A percentile compares a stretch with the other conserved stretches of the same genome.
These are phyloP conservation scores for Coemansia sp. DNA, from an alignment of 192 early-diverging fungal genomes.

Conservation along the genomic window DNA sequence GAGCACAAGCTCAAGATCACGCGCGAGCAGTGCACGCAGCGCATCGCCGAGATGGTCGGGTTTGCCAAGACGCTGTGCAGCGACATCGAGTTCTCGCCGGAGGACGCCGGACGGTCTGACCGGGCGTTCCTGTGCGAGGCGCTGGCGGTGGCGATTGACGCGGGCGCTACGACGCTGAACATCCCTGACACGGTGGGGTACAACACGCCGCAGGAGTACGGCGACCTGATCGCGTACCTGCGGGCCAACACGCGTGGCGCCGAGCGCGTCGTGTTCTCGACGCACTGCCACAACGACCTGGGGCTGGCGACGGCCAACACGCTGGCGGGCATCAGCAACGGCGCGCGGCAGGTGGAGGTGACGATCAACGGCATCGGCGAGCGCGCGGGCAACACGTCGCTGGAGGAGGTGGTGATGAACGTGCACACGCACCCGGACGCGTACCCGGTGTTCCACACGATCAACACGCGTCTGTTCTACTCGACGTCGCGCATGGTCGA, in stretches of 20 bases:
- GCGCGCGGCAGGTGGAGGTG: conserved; percentile 94
- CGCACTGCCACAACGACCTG: conserved; percentile 98
- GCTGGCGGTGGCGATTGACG: conserved; percentile 75
- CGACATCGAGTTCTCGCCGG: conserved; percentile 94
- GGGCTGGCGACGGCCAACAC: conserved; percentile 97
- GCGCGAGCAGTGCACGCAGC: conserved; percentile 80
- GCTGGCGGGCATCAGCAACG: conserved; percentile 83
- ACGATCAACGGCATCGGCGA: conserved; percentile 99
- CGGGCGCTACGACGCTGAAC: conserved; percentile 93
- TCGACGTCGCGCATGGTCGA: conserved; percentile 87
- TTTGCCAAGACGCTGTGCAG: conserved; percentile 75
- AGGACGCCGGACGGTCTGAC: conserved; percentile 92
- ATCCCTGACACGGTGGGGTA: conserved; percentile 99
- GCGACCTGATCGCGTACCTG: conserved; percentile 79
- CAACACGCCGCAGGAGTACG: conserved; percentile 89
- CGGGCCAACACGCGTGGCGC: conserved; percentile 68
- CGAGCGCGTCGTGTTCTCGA: conserved; percentile 78
- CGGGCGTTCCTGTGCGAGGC: conserved; percentile 84
- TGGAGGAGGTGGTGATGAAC: conserved; percentile 96
- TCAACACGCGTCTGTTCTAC: conserved; percentile 87
- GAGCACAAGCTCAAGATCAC: conserved; percentile 90
- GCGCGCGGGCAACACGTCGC: conserved; percentile 94
- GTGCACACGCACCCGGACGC: conserved; percentile 86
- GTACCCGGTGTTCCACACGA: conserved; percentile 87
- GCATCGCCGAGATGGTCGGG: conserved; percentile 74